These are phyloP conservation scores for Candida xyloterini DNA, from an alignment of 805 yeast species.

Conservation along the genomic window DNA sequence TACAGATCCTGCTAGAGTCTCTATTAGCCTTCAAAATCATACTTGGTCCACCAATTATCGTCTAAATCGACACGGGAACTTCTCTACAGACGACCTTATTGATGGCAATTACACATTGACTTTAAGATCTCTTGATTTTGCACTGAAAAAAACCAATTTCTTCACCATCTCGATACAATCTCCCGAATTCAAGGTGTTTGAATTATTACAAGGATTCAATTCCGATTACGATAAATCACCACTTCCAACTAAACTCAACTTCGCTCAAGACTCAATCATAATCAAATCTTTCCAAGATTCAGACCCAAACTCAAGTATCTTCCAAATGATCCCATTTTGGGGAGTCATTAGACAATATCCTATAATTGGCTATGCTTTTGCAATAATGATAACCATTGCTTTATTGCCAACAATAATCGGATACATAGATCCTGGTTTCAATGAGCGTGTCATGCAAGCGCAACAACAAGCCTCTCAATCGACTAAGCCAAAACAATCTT, in stretches of 20 bases:
- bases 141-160: conserved; percentile 11
- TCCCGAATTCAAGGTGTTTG: conserved; percentile 11
- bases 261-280: conserved; percentile 11
- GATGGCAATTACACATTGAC: conserved; percentile 16
- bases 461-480: conserved; percentile 8
- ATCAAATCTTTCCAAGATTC: conserved; percentile 19
- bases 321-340: conserved; percentile 21
- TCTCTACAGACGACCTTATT: conserved; percentile 1
- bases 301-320: conserved; percentile 8
- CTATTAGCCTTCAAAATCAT: not conserved
- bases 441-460: conserved; percentile 24
- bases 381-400: conserved; percentile 11
- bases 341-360: conserved; percentile 21
- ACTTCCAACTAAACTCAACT: conserved; percentile 9
- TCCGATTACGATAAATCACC: conserved; percentile 2
- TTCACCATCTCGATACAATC: conserved; percentile 8
- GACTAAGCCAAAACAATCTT: not conserved
- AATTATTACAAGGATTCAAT: conserved; percentile 9
- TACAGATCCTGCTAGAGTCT: conserved; percentile 4
- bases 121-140: conserved; percentile 22
- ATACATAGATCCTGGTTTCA: conserved; percentile 28
- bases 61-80: conserved; percentile 3
- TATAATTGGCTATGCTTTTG: conserved; percentile 9
- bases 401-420: conserved; percentile 25
- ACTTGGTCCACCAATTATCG: conserved; percentile 1